These are phyloP conservation scores for Strobilomyces dryophilus DNA, from an alignment of 768 basidiomycete species.

Conservation along the genomic window DNA sequence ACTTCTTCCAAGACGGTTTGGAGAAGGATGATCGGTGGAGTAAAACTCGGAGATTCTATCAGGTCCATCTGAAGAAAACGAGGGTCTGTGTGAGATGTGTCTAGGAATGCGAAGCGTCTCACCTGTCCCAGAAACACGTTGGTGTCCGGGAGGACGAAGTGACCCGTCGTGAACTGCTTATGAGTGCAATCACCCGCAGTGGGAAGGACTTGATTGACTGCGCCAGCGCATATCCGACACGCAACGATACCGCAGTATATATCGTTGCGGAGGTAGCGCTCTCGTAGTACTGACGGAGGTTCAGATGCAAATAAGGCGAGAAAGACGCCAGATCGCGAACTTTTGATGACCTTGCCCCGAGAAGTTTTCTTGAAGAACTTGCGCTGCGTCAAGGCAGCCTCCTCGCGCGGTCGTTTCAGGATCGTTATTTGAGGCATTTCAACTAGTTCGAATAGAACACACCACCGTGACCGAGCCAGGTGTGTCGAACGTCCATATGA, in stretches of 20 bases:
- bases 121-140: conserved; percentile 92
- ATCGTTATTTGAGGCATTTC: conserved; percentile 62
- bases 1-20: conserved; percentile 98
- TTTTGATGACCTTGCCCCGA: conserved; percentile 89
- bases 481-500: neutral
- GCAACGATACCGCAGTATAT: conserved; percentile 78
- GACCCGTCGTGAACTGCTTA: conserved; percentile 55
- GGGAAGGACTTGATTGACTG: conserved; percentile 49
- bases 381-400: conserved; percentile 74
- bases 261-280: conserved; percentile 91
- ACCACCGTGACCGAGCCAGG: neutral
- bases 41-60: conserved; percentile 72
- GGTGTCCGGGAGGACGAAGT: conserved; percentile 89
- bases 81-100: conserved; percentile 1
- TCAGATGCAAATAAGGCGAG: neutral
- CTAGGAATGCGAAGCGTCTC: neutral
- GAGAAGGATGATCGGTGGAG: conserved; percentile 78
- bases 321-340: conserved; percentile 35
- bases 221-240: conserved; percentile 58
- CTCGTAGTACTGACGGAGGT: conserved; percentile 65
- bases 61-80: conserved; percentile 76
- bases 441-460: too few species aligned
- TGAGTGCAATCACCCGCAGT: conserved; percentile 55
- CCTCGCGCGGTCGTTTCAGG: conserved; percentile 63
- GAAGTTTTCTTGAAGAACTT: conserved; percentile 98